Evolutionary conservation across 225 moss, liverwort and hornwort genomes (phyloP).

Genomic region (Asterella californica): DNA sequence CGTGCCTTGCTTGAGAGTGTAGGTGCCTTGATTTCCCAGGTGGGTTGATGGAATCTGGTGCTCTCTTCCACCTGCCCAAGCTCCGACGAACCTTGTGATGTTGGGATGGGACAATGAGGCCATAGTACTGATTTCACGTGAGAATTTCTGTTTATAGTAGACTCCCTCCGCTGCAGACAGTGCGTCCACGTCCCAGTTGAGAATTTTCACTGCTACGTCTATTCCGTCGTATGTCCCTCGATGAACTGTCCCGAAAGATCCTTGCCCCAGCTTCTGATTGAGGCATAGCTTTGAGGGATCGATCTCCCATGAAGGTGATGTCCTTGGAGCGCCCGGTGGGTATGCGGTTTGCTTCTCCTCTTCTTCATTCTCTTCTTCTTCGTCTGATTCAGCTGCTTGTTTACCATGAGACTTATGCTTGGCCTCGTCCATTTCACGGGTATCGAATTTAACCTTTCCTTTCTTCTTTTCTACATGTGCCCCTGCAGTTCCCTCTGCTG

Average conservation of each 20-base stretch:
- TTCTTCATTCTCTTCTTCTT: too few species aligned
- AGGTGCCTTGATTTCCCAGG: not conserved
- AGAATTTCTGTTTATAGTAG: slow-evolving; percentile 4
- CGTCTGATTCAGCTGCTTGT: not conserved
- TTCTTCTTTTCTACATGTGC: not conserved
- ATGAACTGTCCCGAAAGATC: slow-evolving; percentile 32
- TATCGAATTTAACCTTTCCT: slow-evolving; percentile 1
- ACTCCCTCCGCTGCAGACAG: not conserved
- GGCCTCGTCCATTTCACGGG: slow-evolving; percentile 13
- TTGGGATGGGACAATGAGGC: slow-evolving; percentile 28
- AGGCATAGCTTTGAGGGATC: slow-evolving; percentile 22
- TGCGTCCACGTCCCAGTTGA: slow-evolving; percentile 21
- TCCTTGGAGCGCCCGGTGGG: not conserved
- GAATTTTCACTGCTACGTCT: slow-evolving; percentile 36
- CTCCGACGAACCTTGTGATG: slow-evolving; percentile 31
- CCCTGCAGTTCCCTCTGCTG: not conserved
- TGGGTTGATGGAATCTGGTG: slow-evolving; percentile 12
- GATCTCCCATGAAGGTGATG: slow-evolving; percentile 24
- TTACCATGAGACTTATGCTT: slow-evolving; percentile 24
- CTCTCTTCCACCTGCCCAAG: slow-evolving; percentile 24
- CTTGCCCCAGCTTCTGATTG: slow-evolving; percentile 16
- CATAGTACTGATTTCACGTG: slow-evolving; percentile 32
- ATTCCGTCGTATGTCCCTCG: slow-evolving; percentile 20
- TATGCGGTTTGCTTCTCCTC: not conserved
- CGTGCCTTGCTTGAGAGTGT: slow-evolving; percentile 18